These are phyloP conservation scores for Sicyos baderoa DNA, from an alignment of 306 rosid species.

Conservation along the genomic window DNA sequence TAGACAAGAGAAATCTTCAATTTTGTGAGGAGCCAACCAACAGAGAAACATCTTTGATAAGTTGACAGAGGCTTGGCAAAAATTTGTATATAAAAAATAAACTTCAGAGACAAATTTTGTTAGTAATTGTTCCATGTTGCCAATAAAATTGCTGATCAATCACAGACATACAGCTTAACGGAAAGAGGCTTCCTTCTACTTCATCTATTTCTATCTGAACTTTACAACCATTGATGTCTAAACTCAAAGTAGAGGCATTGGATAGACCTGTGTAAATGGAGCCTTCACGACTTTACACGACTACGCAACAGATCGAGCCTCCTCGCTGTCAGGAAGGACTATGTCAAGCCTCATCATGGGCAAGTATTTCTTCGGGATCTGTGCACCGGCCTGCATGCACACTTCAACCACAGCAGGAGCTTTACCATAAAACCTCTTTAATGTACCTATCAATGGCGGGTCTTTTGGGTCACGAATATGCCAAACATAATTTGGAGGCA, in stretches of 20 bases:
- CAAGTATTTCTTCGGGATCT: constrained; percentile 46
- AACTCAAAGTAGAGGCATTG: neutral
- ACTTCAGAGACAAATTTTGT: neutral
- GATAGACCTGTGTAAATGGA: neutral
- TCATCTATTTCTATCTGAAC: neutral
- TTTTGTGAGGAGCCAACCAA: neutral
- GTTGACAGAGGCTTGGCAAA: neutral
- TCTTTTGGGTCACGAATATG: constrained; percentile 68
- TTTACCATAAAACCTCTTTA: constrained; percentile 77
- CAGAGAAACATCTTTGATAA: neutral
- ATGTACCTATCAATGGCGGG: constrained; percentile 49
- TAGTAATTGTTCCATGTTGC: neutral
- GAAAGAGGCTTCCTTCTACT: neutral
- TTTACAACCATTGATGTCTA: neutral
- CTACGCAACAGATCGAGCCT: constrained; percentile 52
- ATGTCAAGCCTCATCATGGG: constrained; percentile 98
- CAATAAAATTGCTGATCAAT: neutral
- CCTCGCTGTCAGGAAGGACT: constrained; percentile 71
- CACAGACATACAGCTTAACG: neutral
- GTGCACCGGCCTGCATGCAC: constrained; percentile 87
- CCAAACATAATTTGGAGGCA: constrained; percentile 91
- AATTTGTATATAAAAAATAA: neutral
- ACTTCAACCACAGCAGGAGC: constrained; percentile 86
- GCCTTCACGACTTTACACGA: neutral
- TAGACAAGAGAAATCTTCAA: neutral